These are phyloP conservation scores for Pezicula rhizophila DNA, from an alignment of 2,329 filamentous ascomycete species.

Conservation along the genomic window DNA sequence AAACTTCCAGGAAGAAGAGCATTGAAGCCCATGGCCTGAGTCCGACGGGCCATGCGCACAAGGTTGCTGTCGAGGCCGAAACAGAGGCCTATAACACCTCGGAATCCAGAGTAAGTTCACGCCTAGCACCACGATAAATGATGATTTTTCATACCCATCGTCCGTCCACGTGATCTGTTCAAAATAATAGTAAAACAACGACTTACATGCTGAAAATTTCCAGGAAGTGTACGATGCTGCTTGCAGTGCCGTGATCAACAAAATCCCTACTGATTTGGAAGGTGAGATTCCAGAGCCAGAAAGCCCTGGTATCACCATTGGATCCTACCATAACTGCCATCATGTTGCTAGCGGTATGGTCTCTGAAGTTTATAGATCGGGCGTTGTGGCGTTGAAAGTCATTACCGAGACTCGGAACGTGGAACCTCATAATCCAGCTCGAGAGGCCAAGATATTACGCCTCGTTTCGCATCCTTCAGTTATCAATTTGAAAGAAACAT, in stretches of 20 bases:
- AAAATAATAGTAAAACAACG: too few relatives aligned
- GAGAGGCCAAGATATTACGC: conserved; percentile 71
- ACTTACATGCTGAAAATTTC: background rate
- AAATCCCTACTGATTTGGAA: conserved; percentile 16
- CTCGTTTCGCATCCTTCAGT: conserved; percentile 51
- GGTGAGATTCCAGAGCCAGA: conserved; percentile 17
- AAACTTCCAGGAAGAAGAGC: conserved; percentile 15
- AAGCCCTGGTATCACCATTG: conserved; percentile 41
- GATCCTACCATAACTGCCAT: conserved; percentile 45
- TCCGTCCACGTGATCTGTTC: too few relatives aligned
- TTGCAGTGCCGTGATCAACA: conserved; percentile 32
- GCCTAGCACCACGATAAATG: background rate
- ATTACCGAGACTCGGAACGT: conserved; percentile 68
- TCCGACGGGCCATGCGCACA: conserved; percentile 42
- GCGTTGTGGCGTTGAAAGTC: conserved; percentile 71
- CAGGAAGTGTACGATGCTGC: conserved; percentile 53
- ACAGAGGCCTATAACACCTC: conserved; percentile 55
- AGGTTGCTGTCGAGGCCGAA: conserved; percentile 58
- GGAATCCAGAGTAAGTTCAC: conserved; percentile 46
- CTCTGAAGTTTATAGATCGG: conserved; percentile 70
- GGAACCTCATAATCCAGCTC: conserved; percentile 74
- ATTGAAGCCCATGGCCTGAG: conserved; percentile 32
- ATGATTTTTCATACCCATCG: background rate
- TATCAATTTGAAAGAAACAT: conserved; percentile 66
- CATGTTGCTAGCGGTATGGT: conserved; percentile 65